Conservation (phyloP, 257 asterid species). For the Nyctanthes arbortristis region DNA sequence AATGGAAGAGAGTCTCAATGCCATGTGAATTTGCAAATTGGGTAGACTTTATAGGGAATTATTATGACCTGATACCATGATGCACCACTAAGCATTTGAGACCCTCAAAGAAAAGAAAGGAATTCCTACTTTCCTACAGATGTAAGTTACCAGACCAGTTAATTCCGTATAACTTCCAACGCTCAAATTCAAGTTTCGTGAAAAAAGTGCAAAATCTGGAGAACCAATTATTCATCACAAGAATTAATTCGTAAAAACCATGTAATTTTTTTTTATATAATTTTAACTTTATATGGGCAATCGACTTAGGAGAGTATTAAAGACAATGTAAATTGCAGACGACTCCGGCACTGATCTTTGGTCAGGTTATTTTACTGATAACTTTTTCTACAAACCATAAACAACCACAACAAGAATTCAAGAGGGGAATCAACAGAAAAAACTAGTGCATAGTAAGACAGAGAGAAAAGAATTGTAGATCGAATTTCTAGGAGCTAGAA, state of each 20-base stretch:
- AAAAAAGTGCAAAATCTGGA: background rate
- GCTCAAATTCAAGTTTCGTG: background rate
- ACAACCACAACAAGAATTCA: too few relatives aligned
- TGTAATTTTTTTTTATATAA: too few relatives aligned
- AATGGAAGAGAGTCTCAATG: conserved; percentile 64
- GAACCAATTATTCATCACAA: background rate
- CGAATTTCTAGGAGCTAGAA: too few relatives aligned
- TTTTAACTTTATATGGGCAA: too few relatives aligned
- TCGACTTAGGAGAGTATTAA: too few relatives aligned
- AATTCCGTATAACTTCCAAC: background rate
- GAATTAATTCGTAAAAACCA: background rate
- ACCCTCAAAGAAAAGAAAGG: conserved; percentile 21
- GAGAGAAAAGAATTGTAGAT: too few relatives aligned
- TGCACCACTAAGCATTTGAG: conserved; percentile 34
- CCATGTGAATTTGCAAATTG: conserved; percentile 53
- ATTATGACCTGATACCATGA: conserved; percentile 52
- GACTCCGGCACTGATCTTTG: too few relatives aligned
- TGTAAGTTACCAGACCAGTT: conserved; percentile 2
- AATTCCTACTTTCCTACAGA: background rate
- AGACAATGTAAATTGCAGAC: too few relatives aligned
- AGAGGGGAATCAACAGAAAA: too few relatives aligned
- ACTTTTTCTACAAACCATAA: too few relatives aligned
- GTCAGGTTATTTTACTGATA: too few relatives aligned
- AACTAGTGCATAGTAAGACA: too few relatives aligned
- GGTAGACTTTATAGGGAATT: conserved; percentile 38